A percentile compares a stretch with the other conserved stretches of the same genome.
phyloP scores from a whole-genome alignment of 1,284 basidiomycete genomes.

The Boletus smithii region DNA sequence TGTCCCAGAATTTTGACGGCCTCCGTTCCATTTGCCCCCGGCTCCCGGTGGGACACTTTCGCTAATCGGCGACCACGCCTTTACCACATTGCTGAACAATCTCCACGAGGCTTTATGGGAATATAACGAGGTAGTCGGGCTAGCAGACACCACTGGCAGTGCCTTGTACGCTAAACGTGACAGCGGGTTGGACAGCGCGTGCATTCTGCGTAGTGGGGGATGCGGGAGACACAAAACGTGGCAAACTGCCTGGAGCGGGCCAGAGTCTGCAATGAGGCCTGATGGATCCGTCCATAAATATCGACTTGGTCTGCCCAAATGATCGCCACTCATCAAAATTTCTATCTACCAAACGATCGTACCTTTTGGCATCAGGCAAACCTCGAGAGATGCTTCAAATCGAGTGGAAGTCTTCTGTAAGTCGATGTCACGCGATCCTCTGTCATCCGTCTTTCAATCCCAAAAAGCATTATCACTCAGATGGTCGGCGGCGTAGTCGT shows the following conservation, averaged over 20 bases:
- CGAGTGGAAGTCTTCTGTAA: constrained; percentile 42
- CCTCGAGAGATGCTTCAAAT: constrained; percentile 36
- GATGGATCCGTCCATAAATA: constrained; percentile 30
- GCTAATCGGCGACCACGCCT: constrained; percentile 21
- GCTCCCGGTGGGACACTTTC: constrained; percentile 12
- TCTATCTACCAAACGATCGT: constrained; percentile 10
- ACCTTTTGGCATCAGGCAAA: not conserved
- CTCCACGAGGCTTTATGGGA: constrained; percentile 21
- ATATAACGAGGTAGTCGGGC: constrained; percentile 17
- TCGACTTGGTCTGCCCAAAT: constrained; percentile 1
- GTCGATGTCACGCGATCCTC: constrained; percentile 13
- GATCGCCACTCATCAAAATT: constrained; percentile 11
- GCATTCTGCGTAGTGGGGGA: constrained; percentile 1
- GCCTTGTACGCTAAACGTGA: constrained; percentile 14
- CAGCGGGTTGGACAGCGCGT: constrained; percentile 3
- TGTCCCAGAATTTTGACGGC: no score
- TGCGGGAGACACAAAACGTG: constrained; percentile 8
- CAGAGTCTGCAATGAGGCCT: not conserved
- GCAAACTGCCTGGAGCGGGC: not conserved
- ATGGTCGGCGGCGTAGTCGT: constrained; percentile 46
- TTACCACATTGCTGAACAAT: constrained; percentile 12
- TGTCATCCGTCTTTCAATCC: constrained; percentile 4
- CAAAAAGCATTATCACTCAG: constrained; percentile 41
- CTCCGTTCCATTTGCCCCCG: constrained; percentile 10
- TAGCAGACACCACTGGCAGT: not conserved